phyloP scores from a whole-genome alignment of 106 monocot species.

The Platanthera zijinensis region DNA sequence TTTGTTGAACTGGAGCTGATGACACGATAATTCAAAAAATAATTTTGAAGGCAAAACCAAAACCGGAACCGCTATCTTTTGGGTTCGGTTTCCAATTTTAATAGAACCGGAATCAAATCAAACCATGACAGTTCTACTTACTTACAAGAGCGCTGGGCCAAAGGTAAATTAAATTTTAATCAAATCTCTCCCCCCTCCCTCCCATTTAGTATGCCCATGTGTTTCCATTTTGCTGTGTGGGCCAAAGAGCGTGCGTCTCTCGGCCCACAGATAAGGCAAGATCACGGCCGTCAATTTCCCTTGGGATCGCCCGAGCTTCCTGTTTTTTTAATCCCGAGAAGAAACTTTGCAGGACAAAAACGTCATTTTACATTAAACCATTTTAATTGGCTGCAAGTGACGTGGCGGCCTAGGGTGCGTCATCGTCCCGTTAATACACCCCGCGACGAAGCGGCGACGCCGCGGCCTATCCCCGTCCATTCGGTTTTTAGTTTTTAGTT shows the following conservation, averaged over 20 bases:
- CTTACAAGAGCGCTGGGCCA: background rate
- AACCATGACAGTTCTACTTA: too few species aligned
- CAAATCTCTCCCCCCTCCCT: background rate
- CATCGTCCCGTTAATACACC: background rate
- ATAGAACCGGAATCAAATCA: too few species aligned
- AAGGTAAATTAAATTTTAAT: background rate
- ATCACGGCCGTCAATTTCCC: background rate
- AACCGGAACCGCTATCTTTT: too few species aligned
- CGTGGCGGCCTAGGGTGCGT: constrained; percentile 4
- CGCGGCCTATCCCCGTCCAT: background rate
- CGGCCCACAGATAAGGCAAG: too few species aligned
- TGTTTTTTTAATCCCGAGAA: background rate
- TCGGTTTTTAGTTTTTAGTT: background rate
- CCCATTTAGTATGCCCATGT: background rate
- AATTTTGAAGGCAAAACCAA: too few species aligned
- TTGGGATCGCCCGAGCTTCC: background rate
- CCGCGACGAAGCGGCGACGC: background rate
- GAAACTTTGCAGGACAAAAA: background rate
- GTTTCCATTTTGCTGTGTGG: background rate
- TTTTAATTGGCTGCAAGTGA: background rate
- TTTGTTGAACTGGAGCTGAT: too few species aligned
- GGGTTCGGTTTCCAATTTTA: too few species aligned
- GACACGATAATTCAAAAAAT: too few species aligned
- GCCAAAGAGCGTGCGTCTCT: background rate
- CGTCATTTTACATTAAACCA: background rate